Conservation (phyloP, 73 alveolate species). For the Effrenium voratum region DNA sequence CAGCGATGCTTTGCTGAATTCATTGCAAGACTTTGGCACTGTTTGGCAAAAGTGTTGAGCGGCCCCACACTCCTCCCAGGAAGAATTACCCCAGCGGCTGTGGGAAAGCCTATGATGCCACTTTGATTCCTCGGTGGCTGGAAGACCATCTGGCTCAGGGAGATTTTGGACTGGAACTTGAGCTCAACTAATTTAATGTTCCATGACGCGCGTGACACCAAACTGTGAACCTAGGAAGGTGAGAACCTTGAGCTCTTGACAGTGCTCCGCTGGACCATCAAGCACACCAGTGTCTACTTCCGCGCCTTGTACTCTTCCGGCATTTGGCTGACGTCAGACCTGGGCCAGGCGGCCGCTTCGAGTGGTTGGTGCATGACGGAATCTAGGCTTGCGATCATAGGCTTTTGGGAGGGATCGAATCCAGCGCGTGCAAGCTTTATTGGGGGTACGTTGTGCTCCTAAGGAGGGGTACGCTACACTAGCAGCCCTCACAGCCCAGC, state of each 20-base stretch:
- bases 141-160: neutral
- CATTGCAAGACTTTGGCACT: no score
- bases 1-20: neutral
- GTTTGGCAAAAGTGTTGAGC: no score
- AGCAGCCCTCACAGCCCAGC: slow-evolving; percentile 18
- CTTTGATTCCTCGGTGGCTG: slow-evolving; percentile 33
- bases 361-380: slow-evolving; percentile 30
- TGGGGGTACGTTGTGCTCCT: neutral
- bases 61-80: neutral
- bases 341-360: neutral
- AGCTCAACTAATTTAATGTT: no score
- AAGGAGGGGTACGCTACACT: slow-evolving; percentile 22
- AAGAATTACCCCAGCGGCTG: neutral
- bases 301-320: neutral
- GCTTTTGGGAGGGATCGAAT: neutral
- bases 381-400: neutral
- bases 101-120: slow-evolving; percentile 55
- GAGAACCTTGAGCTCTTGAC: neutral
- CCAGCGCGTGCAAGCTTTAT: neutral
- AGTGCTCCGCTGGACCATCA: neutral
- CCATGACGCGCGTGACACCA: no score
- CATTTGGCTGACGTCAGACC: neutral
- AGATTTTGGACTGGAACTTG: no score
- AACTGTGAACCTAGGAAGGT: neutral
- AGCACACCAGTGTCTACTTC: slow-evolving; percentile 4